phyloP scores from a whole-genome alignment of 176 grass and related monocot genomes.

The Paspalum notatum region DNA sequence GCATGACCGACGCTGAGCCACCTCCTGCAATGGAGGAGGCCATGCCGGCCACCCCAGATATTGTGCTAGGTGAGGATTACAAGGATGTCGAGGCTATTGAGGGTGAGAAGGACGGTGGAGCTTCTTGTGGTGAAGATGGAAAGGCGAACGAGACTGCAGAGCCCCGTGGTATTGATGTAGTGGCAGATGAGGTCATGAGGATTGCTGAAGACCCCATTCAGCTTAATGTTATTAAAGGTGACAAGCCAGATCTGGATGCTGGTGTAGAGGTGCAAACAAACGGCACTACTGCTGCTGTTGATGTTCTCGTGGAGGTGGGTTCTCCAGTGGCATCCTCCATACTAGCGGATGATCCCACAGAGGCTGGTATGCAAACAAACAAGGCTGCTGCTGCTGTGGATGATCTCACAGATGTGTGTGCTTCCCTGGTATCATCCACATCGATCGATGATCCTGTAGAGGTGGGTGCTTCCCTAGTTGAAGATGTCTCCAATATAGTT shows the following conservation, averaged over 20 bases:
- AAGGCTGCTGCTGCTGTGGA: background rate
- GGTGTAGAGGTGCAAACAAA: conserved; percentile 9
- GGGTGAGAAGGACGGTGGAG: conserved; percentile 6
- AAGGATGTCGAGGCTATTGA: conserved; percentile 18
- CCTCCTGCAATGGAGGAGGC: conserved; percentile 32
- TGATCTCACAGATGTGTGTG: conserved; percentile 16
- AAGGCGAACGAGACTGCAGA: conserved; percentile 13
- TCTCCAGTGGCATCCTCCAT: background rate
- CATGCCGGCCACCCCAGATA: conserved; percentile 22
- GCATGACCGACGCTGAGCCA: conserved; percentile 21
- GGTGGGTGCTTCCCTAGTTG: background rate
- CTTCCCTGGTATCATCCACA: background rate
- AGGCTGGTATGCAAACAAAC: conserved; percentile 12
- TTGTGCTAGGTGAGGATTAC: background rate
- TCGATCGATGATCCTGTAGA: background rate
- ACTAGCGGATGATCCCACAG: background rate
- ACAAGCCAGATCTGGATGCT: conserved; percentile 1
- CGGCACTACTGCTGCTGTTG: conserved; percentile 1
- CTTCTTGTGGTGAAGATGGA: conserved; percentile 26
- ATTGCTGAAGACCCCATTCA: background rate
- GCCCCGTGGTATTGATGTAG: conserved; percentile 21
- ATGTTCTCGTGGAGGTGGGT: conserved; percentile 2
- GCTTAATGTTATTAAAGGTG: background rate
- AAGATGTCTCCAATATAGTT: conserved; percentile 16
- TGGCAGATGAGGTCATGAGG: background rate